phyloP scores from a whole-genome alignment of 768 basidiomycete genomes.

The Cystoderma amianthinum region DNA sequence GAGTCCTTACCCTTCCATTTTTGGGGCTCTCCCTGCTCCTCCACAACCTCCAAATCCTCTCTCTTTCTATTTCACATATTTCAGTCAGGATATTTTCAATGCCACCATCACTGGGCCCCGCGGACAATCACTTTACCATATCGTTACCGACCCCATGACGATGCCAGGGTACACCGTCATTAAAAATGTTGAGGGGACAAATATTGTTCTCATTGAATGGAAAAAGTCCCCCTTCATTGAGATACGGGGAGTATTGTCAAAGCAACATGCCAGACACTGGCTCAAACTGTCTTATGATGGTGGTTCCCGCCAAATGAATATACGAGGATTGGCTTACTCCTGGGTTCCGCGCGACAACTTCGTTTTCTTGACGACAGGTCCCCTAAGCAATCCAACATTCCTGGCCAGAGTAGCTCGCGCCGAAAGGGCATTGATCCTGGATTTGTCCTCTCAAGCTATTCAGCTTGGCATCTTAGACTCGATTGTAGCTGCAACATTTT shows the following conservation, averaged over 20 bases:
- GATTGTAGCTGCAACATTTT: slow-evolving; percentile 40
- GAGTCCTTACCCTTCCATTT: slow-evolving; percentile 41
- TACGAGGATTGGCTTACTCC: slow-evolving; percentile 40
- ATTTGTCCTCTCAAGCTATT: slow-evolving; percentile 49
- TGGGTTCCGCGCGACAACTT: slow-evolving; percentile 51
- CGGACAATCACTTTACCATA: slow-evolving; percentile 36
- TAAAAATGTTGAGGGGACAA: slow-evolving; percentile 38
- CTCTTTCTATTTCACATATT: slow-evolving; percentile 41
- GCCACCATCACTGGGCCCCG: slow-evolving; percentile 45
- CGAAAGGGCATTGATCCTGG: slow-evolving; percentile 39
- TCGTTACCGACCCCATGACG: slow-evolving; percentile 40
- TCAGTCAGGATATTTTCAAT: slow-evolving; percentile 47
- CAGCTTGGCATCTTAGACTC: slow-evolving; percentile 47
- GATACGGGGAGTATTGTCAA: slow-evolving; percentile 39
- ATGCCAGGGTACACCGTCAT: slow-evolving; percentile 48
- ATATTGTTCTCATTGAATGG: slow-evolving; percentile 56
- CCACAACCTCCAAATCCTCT: slow-evolving; percentile 21
- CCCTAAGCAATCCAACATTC: slow-evolving; percentile 24
- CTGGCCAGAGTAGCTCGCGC: slow-evolving; percentile 44
- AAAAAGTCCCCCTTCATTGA: slow-evolving; percentile 41
- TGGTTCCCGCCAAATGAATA: slow-evolving; percentile 44
- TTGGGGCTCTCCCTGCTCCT: slow-evolving; percentile 61
- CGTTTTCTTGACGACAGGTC: slow-evolving; percentile 41
- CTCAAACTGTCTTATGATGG: slow-evolving; percentile 40
- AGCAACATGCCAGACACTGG: slow-evolving; percentile 45